Base-by-base conservation (phyloP, 768 basidiomycete species). In the Cyclocybe aegerita region DNA sequence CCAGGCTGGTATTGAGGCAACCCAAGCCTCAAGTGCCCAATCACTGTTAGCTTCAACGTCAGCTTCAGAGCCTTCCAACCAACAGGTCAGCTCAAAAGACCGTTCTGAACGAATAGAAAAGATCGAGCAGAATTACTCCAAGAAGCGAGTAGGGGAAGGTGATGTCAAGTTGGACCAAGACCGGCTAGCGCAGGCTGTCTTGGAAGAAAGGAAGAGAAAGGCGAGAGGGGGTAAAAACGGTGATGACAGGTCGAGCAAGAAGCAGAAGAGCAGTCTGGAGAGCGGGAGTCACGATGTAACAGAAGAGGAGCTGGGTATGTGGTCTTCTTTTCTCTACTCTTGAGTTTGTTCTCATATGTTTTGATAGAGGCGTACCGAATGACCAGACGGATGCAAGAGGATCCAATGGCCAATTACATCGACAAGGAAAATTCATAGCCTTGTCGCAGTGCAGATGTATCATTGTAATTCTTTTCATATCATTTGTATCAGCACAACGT, bases 361-460 rank as follows among this genome's bases (percentile, higher is more conserved):
- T 39, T 58, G 65, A 54, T 74, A 91, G 93, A 97, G 86, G 90
- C 89, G n/a, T 97, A 95, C 68, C 81, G 93, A 50, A 85, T 93
- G 81, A 80, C 78, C 56, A 80, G 82, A 45, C 78, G 81, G 1
- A 82, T 85, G 69, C 73, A 77, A 42, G 90, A 93, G 50, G 93
- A 97, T 67, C 93, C 93, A 3, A 97, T 97, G 93, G 89, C 90
- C 36, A 91, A 90, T 65, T 93, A 94, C 64, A 78, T 91, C 44
- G 93, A 93, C 65, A 57, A 66, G 39, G 82, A 80, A 5, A 5
- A 23, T 23, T 23, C 23, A 23, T 23, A 4, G 64, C 64, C 17
- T 69, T 23, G 47, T 49, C 49, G 31, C 17, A 31, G 15, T 9
- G 9, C 33, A 23, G 34, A 37, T 31, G 29, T 33, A 46, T 11